These are phyloP conservation scores for Cytauxzoon felis DNA, from an alignment of 169 alveolate species.

Conservation along the genomic window DNA sequence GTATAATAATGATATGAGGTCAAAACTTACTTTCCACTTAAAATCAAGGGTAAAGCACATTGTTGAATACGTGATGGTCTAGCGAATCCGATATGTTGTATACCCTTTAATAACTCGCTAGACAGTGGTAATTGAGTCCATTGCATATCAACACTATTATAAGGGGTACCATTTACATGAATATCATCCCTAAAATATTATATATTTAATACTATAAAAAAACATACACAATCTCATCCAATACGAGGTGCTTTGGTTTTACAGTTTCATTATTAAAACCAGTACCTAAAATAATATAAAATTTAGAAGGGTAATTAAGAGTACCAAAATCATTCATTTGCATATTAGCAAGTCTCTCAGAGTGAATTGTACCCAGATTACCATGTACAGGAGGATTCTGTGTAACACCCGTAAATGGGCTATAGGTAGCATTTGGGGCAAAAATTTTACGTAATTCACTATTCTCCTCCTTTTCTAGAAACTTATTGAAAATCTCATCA, in stretches of 20 bases:
- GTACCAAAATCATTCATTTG: constrained; percentile 1
- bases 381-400: background rate
- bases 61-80: constrained; percentile 80
- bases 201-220: background rate
- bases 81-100: constrained; percentile 49
- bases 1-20: background rate
- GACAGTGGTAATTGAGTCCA: constrained; percentile 49
- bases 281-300: background rate
- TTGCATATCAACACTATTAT: constrained; percentile 1
- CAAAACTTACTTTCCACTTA: constrained; percentile 24
- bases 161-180: constrained; percentile 32
- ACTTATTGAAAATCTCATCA: constrained; percentile 16
- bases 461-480: constrained; percentile 18
- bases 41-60: constrained; percentile 77
- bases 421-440: background rate
- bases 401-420: background rate
- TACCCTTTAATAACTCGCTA: constrained; percentile 35
- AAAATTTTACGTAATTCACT: constrained; percentile 21
- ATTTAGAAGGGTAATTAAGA: background rate
- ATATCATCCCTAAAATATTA: constrained; percentile 19
- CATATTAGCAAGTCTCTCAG: constrained; percentile 3
- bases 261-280: background rate
- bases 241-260: constrained; percentile 31
- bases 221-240: constrained; percentile 51
- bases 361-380: constrained; percentile 9